Evolutionary conservation across 176 grass and related monocot species (phyloP).

Genomic region (Bolboschoenus planiculmis): DNA sequence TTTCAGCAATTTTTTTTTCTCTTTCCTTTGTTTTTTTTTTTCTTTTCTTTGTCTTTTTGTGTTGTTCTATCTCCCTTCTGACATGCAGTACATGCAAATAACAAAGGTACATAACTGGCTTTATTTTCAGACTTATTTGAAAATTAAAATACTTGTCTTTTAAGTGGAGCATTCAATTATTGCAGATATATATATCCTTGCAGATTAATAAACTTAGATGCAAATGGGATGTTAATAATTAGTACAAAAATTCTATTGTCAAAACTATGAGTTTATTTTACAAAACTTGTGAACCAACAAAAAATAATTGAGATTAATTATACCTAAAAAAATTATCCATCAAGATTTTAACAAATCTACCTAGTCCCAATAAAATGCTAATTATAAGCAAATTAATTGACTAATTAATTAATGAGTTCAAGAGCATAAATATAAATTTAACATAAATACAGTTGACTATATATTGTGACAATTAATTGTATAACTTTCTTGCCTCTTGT

Average conservation of each 20-base stretch:
- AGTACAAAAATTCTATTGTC: background rate
- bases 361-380: background rate
- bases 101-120: background rate
- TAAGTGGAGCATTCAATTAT: background rate
- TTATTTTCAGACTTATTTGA: background rate
- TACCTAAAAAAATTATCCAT: slow-evolving; percentile 10
- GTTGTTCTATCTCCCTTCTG: background rate
- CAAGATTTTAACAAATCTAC: slow-evolving; percentile 2
- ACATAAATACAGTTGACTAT: slow-evolving; percentile 52
- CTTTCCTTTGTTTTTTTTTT: slow-evolving; percentile 6
- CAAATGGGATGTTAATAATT: background rate
- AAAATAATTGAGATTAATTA: background rate
- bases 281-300: background rate
- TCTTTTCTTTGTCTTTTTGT: slow-evolving; percentile 18
- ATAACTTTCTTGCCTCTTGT: slow-evolving; percentile 42
- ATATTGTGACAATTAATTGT: slow-evolving; percentile 32
- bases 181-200: background rate
- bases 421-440: slow-evolving; percentile 40
- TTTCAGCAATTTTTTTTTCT: slow-evolving; percentile 15
- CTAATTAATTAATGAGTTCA: slow-evolving; percentile 32
- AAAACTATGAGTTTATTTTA: background rate
- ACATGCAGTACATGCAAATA: slow-evolving; percentile 24
- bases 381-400: slow-evolving; percentile 2
- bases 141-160: background rate
- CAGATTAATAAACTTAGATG: background rate